These are phyloP conservation scores for Teunomyces barrocoloradensis DNA, from an alignment of 805 yeast species.

Conservation along the genomic window DNA sequence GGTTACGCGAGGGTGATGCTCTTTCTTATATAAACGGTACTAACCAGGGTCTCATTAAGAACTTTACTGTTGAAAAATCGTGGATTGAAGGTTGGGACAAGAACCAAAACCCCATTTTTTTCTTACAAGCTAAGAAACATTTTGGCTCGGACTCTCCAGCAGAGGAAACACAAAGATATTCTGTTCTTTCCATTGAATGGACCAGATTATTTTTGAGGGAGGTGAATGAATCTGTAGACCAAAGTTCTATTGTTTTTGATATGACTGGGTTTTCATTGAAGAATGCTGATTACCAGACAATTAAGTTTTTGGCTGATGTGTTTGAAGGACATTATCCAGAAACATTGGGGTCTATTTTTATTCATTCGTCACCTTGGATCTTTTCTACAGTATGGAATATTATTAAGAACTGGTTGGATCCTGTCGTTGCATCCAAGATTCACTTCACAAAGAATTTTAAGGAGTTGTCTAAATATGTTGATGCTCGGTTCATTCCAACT, in stretches of 20 bases:
- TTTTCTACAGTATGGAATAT: slow-evolving; percentile 93
- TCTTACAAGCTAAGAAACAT: slow-evolving; percentile 78
- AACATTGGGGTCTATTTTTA: slow-evolving; percentile 75
- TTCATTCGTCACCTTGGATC: slow-evolving; percentile 96
- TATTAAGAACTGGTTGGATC: slow-evolving; percentile 92
- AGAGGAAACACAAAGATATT: slow-evolving; percentile 71
- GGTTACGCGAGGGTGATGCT: slow-evolving; percentile 72
- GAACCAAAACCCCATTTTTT: slow-evolving; percentile 73
- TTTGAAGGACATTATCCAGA: slow-evolving; percentile 98
- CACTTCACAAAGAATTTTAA: slow-evolving; percentile 69
- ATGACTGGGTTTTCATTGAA: slow-evolving; percentile 80
- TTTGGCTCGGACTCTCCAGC: slow-evolving; percentile 47
- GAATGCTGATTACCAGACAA: slow-evolving; percentile 91
- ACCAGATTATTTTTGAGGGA: slow-evolving; percentile 64
- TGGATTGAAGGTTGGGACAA: slow-evolving; percentile 72
- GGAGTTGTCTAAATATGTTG: slow-evolving; percentile 67
- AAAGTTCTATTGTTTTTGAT: slow-evolving; percentile 83
- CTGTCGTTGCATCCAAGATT: slow-evolving; percentile 91
- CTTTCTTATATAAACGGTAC: slow-evolving; percentile 45
- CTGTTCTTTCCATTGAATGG: slow-evolving; percentile 75
- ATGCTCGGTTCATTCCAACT: slow-evolving; percentile 57
- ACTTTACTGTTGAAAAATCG: slow-evolving; percentile 67
- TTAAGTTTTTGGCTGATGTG: slow-evolving; percentile 81
- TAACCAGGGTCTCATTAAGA: slow-evolving; percentile 47
- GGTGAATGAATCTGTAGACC: slow-evolving; percentile 66